Percentiles rank a stretch among this genome's conserved stretches.
Evolutionary conservation across 2,329 filamentous ascomycete genomes (phyloP).

Genomic region (Colletotrichum camelliae): DNA sequence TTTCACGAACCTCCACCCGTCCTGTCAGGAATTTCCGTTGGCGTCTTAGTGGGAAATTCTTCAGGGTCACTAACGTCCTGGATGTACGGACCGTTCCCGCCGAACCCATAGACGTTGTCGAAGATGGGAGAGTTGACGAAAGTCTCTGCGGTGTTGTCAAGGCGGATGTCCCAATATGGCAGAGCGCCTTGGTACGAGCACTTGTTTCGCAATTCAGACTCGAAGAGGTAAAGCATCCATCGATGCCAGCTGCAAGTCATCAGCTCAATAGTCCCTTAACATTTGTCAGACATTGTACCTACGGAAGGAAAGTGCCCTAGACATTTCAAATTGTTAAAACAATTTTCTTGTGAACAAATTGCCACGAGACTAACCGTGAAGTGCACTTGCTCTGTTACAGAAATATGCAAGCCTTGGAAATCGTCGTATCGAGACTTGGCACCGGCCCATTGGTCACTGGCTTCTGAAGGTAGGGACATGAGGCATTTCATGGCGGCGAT

Average conservation of each 20-base stretch:
- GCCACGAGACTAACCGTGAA: not conserved
- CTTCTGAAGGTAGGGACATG: not conserved
- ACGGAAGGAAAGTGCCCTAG: not conserved
- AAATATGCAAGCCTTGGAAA: slow-evolving; percentile 30
- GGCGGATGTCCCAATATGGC: not conserved
- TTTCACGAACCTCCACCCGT: not conserved
- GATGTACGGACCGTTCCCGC: not conserved
- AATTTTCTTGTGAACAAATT: not conserved
- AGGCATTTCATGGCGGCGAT: slow-evolving; percentile 14
- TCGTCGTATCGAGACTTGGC: slow-evolving; percentile 30
- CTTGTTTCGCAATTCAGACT: not conserved
- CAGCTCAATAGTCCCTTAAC: not conserved
- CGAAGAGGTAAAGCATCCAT: not conserved
- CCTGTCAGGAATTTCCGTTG: not conserved
- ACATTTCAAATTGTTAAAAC: not conserved
- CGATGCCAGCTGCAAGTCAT: not conserved
- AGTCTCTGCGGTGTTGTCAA: not conserved
- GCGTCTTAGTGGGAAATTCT: not conserved
- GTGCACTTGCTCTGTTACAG: slow-evolving; percentile 26
- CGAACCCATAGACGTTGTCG: not conserved
- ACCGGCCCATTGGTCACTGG: not conserved
- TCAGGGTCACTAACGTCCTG: not conserved
- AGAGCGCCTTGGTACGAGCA: not conserved
- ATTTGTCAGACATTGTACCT: not conserved
- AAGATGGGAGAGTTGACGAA: not conserved